phyloP scores from a whole-genome alignment of 2,329 filamentous ascomycete species.

The Verticillium klebahnii region DNA sequence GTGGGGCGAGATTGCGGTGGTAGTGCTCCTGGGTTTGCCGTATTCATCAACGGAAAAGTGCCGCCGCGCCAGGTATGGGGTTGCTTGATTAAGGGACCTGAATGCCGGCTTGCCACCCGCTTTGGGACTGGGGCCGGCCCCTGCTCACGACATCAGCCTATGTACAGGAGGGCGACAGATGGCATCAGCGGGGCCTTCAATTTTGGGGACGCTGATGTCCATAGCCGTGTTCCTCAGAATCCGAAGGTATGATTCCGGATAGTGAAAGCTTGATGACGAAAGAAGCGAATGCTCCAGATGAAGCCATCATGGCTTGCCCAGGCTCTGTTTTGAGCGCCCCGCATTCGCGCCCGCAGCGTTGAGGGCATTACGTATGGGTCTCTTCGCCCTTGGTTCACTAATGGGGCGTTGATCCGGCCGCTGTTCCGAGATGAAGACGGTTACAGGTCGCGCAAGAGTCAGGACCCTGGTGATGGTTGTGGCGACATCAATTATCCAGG shows the following conservation, averaged over 20 bases:
- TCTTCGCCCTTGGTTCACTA: background rate
- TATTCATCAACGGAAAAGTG: background rate
- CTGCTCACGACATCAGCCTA: background rate
- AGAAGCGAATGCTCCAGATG: background rate
- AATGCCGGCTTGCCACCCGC: background rate
- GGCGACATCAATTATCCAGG: background rate
- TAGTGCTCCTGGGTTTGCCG: background rate
- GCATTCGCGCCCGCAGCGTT: background rate
- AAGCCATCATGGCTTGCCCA: background rate
- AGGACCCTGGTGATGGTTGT: too few species aligned
- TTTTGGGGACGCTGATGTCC: background rate
- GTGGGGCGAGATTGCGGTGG: background rate
- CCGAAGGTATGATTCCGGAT: background rate
- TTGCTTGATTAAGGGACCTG: background rate
- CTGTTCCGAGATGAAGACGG: background rate
- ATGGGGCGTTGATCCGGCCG: background rate
- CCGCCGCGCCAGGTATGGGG: background rate
- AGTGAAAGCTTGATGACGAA: background rate
- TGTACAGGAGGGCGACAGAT: background rate
- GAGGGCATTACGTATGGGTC: background rate
- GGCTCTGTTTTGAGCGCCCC: background rate
- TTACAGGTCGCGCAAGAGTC: background rate
- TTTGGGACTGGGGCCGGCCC: background rate
- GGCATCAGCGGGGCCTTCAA: background rate
- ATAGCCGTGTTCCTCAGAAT: background rate